A percentile compares a stretch with the other conserved stretches of the same genome.
Evolutionary conservation across 257 asterid species (phyloP).

Genomic region (Solanum bulbocastanum): DNA sequence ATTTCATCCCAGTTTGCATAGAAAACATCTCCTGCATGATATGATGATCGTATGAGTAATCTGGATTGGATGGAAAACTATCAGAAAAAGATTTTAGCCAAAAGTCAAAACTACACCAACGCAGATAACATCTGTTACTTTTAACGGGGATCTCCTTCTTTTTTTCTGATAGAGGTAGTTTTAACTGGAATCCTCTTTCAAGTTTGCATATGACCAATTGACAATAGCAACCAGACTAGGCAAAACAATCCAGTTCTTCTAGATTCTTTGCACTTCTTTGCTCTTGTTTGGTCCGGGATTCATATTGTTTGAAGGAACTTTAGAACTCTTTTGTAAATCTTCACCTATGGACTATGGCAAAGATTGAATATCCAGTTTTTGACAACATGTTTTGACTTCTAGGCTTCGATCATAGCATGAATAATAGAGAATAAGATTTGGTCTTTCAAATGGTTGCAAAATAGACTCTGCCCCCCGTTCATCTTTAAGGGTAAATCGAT

Average conservation of each 20-base stretch:
- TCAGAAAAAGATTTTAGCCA: not conserved
- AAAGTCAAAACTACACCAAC: not conserved
- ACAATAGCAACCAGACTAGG: not conserved
- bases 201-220: not conserved
- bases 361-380: not conserved
- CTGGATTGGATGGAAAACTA: not conserved
- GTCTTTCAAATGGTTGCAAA: not conserved
- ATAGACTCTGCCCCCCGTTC: not conserved
- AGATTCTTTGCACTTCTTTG: not conserved
- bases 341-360: not conserved
- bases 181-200: not conserved
- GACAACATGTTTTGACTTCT: not conserved
- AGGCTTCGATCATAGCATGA: not conserved
- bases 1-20: slow-evolving; percentile 93
- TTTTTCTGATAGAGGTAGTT: not conserved
- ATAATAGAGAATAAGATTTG: not conserved
- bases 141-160: not conserved
- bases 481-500: not conserved
- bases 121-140: not conserved
- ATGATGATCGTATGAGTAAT: slow-evolving; percentile 3
- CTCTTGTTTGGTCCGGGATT: not conserved
- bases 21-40: slow-evolving; percentile 79
- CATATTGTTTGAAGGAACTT: not conserved
- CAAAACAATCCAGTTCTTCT: not conserved
- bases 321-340: not conserved